Evolutionary conservation across 495 filamentous ascomycete species (phyloP).

Genomic region (Hypoxylon subgilvum): DNA sequence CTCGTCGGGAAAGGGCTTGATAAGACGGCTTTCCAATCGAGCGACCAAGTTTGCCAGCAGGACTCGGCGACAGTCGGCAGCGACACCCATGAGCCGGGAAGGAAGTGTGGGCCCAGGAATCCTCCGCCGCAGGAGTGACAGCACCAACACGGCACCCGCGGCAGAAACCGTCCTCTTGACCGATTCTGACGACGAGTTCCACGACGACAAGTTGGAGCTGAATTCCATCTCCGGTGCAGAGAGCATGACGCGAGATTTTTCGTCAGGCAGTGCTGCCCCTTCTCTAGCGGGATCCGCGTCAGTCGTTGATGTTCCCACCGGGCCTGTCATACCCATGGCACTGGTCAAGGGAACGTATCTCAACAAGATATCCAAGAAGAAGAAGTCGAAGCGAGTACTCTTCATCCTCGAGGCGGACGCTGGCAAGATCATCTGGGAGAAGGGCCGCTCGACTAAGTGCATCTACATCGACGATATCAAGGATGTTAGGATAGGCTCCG

Average conservation of each 20-base stretch:
- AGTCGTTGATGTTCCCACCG: conserved; percentile 51
- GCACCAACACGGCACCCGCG: conserved; percentile 65
- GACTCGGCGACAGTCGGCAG: conserved; percentile 71
- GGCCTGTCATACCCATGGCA: conserved; percentile 70
- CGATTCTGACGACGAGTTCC: conserved; percentile 69
- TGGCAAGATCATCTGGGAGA: conserved; percentile 87
- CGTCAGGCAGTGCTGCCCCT: conserved; percentile 47
- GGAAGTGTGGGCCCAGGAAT: conserved; percentile 87
- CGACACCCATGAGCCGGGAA: conserved; percentile 75
- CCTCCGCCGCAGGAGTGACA: conserved; percentile 84
- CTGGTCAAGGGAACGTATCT: conserved; percentile 78
- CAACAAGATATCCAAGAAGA: conserved; percentile 80
- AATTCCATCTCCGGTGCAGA: conserved; percentile 38
- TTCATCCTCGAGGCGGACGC: conserved; percentile 80
- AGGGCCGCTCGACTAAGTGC: conserved; percentile 73
- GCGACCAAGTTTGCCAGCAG: conserved; percentile 47
- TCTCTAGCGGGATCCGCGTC: conserved; percentile 46
- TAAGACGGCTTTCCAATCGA: conserved; percentile 55
- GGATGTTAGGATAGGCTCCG: conserved; percentile 82
- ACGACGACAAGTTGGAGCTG: conserved; percentile 45
- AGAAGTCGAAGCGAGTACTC: conserved; percentile 72
- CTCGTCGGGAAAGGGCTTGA: conserved; percentile 43
- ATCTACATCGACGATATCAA: conserved; percentile 95
- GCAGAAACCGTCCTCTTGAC: conserved; percentile 61
- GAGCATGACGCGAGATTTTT: conserved; percentile 38